Percentiles rank a stretch among this genome's conserved stretches.
Conservation (phyloP, 176 grass and related monocot species). For the Musa schizocarpa region DNA sequence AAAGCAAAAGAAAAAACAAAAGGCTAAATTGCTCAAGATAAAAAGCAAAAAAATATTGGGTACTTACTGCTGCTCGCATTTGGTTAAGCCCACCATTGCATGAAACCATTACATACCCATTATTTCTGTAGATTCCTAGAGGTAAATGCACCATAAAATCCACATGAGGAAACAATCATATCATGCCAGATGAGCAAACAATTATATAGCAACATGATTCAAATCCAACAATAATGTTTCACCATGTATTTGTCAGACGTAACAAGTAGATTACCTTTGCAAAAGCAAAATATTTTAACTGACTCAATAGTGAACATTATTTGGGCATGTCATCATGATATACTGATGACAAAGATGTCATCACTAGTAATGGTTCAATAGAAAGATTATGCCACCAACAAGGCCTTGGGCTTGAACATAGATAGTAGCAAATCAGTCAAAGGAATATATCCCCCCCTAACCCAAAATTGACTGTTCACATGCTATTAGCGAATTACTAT, state of each 20-base stretch:
- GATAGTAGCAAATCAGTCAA: background rate
- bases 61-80: constrained; percentile 86
- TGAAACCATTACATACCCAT: constrained; percentile 85
- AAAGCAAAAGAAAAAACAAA: background rate
- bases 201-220: background rate
- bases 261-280: too few species aligned
- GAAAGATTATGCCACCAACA: background rate
- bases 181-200: background rate
- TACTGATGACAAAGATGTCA: background rate
- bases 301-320: background rate
- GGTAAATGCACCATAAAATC: background rate
- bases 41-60: background rate
- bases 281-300: background rate
- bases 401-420: background rate
- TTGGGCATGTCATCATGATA: background rate
- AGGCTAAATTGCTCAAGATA: background rate
- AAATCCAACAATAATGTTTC: background rate
- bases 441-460: background rate
- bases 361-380: background rate
- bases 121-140: constrained; percentile 78
- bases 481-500: too few species aligned
- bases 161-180: background rate
- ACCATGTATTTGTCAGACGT: background rate
- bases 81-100: constrained; percentile 97
- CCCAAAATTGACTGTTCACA: too few species aligned